Percentiles rank a stretch among this genome's conserved stretches.
phyloP scores from a whole-genome alignment of 2,329 filamentous ascomycete species.

The Nemania sp. region DNA sequence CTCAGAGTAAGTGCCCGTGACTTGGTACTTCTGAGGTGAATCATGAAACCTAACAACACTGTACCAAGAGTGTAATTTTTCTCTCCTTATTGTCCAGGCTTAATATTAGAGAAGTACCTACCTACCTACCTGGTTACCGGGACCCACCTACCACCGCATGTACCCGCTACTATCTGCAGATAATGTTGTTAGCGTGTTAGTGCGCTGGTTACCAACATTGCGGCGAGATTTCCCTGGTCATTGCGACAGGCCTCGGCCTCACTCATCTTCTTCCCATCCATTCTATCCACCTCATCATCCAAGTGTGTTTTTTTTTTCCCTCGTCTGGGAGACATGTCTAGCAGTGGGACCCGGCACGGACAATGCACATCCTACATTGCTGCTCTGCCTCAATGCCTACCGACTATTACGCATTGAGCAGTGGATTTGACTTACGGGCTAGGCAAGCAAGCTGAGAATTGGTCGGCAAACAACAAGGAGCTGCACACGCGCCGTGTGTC shows the following conservation, averaged over 20 bases:
- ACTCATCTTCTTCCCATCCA: conserved; percentile 12
- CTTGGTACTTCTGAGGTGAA: no score
- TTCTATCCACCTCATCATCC: not conserved
- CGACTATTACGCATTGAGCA: conserved; percentile 16
- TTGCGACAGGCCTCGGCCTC: conserved; percentile 15
- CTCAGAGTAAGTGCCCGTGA: no score
- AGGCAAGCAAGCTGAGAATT: conserved; percentile 5
- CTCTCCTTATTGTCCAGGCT: no score
- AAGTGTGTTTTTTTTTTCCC: conserved; percentile 9
- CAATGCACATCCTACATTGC: conserved; percentile 17
- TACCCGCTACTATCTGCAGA: no score
- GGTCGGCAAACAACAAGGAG: not conserved
- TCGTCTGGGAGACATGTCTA: conserved; percentile 13
- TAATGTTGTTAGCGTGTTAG: no score
- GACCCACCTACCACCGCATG: no score
- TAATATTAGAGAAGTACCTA: no score
- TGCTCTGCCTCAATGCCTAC: conserved; percentile 17
- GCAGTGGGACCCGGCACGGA: conserved; percentile 16
- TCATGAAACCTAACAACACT: no score
- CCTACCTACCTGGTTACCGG: no score
- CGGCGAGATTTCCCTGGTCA: no score
- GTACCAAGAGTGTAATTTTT: no score
- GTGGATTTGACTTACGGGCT: conserved; percentile 9
- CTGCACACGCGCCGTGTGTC: conserved; percentile 9
- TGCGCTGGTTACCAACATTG: no score